Percentiles rank a stretch among this genome's conserved stretches.
These are phyloP conservation scores for Coemansia sp. DNA, from an alignment of 192 early-diverging fungal species.

Conservation along the genomic window DNA sequence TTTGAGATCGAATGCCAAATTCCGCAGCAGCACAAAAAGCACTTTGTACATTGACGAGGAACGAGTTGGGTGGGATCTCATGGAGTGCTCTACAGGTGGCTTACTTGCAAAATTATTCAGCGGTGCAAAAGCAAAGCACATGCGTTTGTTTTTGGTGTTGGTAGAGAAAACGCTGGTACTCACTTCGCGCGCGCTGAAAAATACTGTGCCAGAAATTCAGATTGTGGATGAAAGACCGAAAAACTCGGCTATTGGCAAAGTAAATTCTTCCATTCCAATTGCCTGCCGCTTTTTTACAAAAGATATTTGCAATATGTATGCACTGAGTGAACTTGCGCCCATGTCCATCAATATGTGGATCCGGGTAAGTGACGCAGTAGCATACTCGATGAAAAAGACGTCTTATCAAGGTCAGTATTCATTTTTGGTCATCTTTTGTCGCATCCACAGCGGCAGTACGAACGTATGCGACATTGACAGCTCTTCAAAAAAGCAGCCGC, in stretches of 20 bases:
- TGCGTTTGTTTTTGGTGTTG: constrained; percentile 65
- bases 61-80: constrained; percentile 18
- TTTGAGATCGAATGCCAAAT: constrained; percentile 59
- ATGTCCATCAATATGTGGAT: constrained; percentile 62
- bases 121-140: constrained; percentile 56
- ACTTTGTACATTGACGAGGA: constrained; percentile 66
- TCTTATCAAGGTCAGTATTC: constrained; percentile 63
- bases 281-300: constrained; percentile 61
- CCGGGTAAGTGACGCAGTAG: constrained; percentile 63
- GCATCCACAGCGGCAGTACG: constrained; percentile 63
- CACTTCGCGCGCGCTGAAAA: constrained; percentile 59
- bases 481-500: constrained; percentile 31
- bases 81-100: constrained; percentile 49
- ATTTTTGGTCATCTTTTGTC: constrained; percentile 63
- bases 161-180: constrained; percentile 62
- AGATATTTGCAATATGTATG: constrained; percentile 66
- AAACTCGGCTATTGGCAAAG: constrained; percentile 57
- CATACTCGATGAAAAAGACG: constrained; percentile 65
- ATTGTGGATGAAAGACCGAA: constrained; percentile 68
- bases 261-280: constrained; percentile 18
- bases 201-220: constrained; percentile 53
- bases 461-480: constrained; percentile 38
- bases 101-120: constrained; percentile 62
- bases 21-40: constrained; percentile 45
- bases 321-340: constrained; percentile 54